Conservation (phyloP, 2,329 filamentous ascomycete species). For the Biscogniauxia mediterranea region DNA sequence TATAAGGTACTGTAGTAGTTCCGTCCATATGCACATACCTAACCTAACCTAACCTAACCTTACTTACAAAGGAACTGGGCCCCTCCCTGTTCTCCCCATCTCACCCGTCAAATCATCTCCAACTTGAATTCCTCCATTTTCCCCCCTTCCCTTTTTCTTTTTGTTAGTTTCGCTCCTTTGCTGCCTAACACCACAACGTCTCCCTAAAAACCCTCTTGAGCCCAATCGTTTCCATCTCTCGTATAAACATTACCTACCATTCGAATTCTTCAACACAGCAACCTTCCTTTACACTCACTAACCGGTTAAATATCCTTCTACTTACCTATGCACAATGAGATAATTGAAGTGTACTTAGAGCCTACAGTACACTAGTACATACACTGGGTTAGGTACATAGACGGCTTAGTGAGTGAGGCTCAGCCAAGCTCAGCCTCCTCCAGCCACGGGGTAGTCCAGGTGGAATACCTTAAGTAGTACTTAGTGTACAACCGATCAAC, state of each 20-base stretch:
- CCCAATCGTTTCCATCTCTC: background rate
- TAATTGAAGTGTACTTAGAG: no score
- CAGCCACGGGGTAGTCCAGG: background rate
- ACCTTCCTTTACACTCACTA: background rate
- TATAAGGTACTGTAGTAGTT: background rate
- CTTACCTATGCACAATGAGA: no score
- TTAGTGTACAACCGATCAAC: no score
- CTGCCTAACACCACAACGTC: background rate
- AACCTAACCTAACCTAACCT: no score
- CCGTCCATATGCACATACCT: no score
- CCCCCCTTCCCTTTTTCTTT: background rate
- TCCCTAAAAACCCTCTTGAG: background rate
- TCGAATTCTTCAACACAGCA: background rate
- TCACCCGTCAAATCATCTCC: background rate
- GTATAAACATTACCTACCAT: background rate
- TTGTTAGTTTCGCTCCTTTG: background rate
- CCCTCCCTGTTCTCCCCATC: background rate
- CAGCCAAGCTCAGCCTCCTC: constrained; percentile 16
- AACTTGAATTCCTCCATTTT: background rate
- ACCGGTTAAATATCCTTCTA: no score
- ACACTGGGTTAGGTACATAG: no score
- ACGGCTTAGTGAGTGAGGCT: constrained; percentile 6
- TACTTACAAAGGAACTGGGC: background rate
- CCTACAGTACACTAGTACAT: no score
- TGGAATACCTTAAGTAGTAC: no score